phyloP scores from a whole-genome alignment of 2,329 filamentous ascomycete genomes.

The Fusarium algeriense region DNA sequence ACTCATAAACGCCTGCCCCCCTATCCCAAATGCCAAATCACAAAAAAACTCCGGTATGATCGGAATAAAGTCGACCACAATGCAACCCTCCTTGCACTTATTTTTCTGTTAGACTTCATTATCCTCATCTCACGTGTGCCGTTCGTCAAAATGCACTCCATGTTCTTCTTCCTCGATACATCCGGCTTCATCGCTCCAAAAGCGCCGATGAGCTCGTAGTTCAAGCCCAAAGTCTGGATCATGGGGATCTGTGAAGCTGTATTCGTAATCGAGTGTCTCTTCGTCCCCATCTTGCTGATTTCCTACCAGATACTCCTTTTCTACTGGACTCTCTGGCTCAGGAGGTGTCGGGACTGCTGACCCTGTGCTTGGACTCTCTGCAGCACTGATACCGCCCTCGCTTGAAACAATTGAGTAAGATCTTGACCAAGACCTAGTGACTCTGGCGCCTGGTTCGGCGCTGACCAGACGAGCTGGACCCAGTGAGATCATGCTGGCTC shows the following conservation, averaged over 20 bases:
- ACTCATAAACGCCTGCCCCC: slow-evolving; percentile 27
- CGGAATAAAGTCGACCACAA: slow-evolving; percentile 17
- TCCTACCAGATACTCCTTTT: slow-evolving; percentile 44
- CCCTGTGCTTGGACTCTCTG: slow-evolving; percentile 52
- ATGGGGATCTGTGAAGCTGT: slow-evolving; percentile 47
- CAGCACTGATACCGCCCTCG: slow-evolving; percentile 54
- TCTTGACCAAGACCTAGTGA: slow-evolving; percentile 42
- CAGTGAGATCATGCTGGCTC: slow-evolving; percentile 42
- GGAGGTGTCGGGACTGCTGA: slow-evolving; percentile 54
- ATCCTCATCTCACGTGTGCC: slow-evolving; percentile 40
- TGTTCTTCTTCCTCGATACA: slow-evolving; percentile 56
- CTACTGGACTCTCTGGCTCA: slow-evolving; percentile 52
- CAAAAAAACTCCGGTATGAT: slow-evolving; percentile 31
- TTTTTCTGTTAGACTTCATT: slow-evolving; percentile 26
- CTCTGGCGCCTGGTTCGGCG: slow-evolving; percentile 32
- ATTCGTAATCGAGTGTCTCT: slow-evolving; percentile 48
- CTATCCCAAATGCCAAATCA: slow-evolving; percentile 7
- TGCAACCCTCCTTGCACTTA: slow-evolving; percentile 16
- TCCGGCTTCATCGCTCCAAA: slow-evolving; percentile 51
- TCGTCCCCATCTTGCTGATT: slow-evolving; percentile 40
- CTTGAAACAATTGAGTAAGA: slow-evolving; percentile 53
- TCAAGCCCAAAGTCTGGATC: slow-evolving; percentile 53
- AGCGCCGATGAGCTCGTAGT: slow-evolving; percentile 53
- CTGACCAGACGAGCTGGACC: slow-evolving; percentile 40
- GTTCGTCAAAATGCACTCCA: slow-evolving; percentile 41